Percentiles rank a stretch among this genome's conserved stretches.
Conservation (phyloP, 2,329 filamentous ascomycete genomes). For the Alternaria sp. region DNA sequence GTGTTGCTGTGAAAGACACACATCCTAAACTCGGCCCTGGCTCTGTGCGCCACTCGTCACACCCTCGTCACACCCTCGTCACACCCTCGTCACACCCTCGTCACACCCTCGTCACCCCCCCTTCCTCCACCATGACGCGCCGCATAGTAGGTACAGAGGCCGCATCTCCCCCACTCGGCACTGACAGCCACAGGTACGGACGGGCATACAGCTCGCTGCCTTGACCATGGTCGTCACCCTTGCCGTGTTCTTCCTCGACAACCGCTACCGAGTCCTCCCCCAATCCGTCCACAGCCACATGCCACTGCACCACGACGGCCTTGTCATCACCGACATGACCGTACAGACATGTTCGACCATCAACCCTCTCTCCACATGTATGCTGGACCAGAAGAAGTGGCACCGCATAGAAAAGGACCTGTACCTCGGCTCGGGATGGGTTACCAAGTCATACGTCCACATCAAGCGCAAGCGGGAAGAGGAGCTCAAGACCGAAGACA, state of each 20-base stretch:
- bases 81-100: constrained; percentile 19
- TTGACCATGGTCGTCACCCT: constrained; percentile 70
- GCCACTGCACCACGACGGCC: constrained; percentile 80
- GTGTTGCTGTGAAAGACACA: constrained; percentile 10
- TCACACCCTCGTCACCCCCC: constrained; percentile 18
- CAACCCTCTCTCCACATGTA: constrained; percentile 78
- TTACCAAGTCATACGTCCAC: constrained; percentile 80
- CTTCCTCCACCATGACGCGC: constrained; percentile 50
- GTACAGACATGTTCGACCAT: constrained; percentile 77
- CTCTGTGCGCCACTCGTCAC: constrained; percentile 24
- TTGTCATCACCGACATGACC: constrained; percentile 85
- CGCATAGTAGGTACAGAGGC: constrained; percentile 46
- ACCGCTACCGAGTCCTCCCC: constrained; percentile 85
- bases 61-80: too few species aligned
- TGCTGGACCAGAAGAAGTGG: constrained; percentile 76
- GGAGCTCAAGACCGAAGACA: constrained; percentile 76
- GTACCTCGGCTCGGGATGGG: constrained; percentile 77
- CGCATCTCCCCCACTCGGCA: background rate
- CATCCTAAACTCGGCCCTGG: constrained; percentile 15
- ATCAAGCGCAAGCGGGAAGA: constrained; percentile 86
- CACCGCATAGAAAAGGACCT: constrained; percentile 89
- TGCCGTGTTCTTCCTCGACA: constrained; percentile 83
- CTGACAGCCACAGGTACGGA: constrained; percentile 57
- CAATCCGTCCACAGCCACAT: constrained; percentile 86
- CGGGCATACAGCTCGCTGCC: constrained; percentile 76